Percentiles rank a stretch among this genome's conserved stretches.
These are phyloP conservation scores for Colletotrichum trifolii DNA, from an alignment of 2,329 filamentous ascomycete species.

Conservation along the genomic window DNA sequence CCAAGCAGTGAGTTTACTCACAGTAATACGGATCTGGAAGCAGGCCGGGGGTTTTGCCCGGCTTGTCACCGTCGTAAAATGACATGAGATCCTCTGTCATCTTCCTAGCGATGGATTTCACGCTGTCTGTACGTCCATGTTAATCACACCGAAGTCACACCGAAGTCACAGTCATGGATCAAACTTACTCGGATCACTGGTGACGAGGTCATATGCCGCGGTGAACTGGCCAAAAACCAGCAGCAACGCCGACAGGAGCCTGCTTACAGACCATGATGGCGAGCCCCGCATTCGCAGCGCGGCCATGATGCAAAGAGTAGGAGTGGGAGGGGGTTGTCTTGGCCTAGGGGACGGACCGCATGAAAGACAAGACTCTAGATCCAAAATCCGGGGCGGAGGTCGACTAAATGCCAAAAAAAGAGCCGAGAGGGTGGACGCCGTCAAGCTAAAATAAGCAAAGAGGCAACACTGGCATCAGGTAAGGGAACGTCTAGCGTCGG, in stretches of 20 bases:
- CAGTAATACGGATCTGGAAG: constrained; percentile 67
- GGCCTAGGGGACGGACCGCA: constrained; percentile 19
- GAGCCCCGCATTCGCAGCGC: constrained; percentile 34
- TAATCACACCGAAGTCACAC: not conserved
- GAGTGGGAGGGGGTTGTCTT: constrained; percentile 11
- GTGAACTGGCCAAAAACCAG: constrained; percentile 37
- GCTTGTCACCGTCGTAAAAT: constrained; percentile 60
- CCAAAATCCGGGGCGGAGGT: constrained; percentile 14
- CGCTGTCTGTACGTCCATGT: constrained; percentile 54
- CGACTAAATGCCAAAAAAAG: constrained; percentile 18
- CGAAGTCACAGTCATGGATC: not conserved
- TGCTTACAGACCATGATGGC: constrained; percentile 29
- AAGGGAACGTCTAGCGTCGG: constrained; percentile 16
- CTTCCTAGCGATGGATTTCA: constrained; percentile 59
- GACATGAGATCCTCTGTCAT: constrained; percentile 56
- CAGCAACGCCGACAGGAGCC: constrained; percentile 26
- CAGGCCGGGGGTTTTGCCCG: constrained; percentile 62
- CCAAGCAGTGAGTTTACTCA: constrained; percentile 44
- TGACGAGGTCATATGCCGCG: constrained; percentile 50
- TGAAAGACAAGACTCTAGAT: constrained; percentile 20
- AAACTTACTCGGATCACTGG: constrained; percentile 48
- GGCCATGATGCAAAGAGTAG: constrained; percentile 28
- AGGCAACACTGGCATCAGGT: constrained; percentile 10
- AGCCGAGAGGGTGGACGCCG: constrained; percentile 7
- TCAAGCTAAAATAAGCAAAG: constrained; percentile 18